Evolutionary conservation across 2,329 filamentous ascomycete species (phyloP).

Genomic region (Diaporthe velutina): DNA sequence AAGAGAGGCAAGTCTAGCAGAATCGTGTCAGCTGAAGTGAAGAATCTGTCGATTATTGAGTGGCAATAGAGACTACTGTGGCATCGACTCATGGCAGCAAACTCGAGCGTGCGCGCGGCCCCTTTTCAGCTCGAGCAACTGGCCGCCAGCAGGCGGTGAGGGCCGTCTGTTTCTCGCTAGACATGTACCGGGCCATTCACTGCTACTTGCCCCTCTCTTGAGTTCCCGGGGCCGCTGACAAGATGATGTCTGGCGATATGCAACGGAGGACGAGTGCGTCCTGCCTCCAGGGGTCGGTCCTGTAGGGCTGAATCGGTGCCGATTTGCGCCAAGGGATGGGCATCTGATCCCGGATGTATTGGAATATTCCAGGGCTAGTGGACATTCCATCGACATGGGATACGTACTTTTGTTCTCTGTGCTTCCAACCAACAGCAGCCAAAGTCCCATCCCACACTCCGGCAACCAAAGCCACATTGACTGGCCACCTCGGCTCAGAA

Average conservation of each 20-base stretch:
- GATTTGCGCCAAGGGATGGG: constrained; percentile 9
- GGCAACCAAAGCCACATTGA: constrained; percentile 1
- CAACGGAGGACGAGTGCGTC: background rate
- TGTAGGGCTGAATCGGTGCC: constrained; percentile 31
- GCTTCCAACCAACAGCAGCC: background rate
- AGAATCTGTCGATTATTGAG: background rate
- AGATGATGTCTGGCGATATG: background rate
- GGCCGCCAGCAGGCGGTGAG: constrained; percentile 26
- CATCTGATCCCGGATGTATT: constrained; percentile 2
- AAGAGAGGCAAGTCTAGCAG: background rate
- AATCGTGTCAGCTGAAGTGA: constrained; percentile 19
- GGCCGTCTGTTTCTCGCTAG: background rate
- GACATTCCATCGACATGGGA: constrained; percentile 7
- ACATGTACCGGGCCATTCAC: background rate
- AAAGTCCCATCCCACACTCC: background rate
- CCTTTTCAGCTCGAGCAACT: constrained; percentile 13
- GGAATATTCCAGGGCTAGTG: background rate
- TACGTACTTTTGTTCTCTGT: constrained; percentile 25
- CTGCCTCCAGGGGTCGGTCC: constrained; percentile 7
- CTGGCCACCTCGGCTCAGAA: constrained; percentile 19
- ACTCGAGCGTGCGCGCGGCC: background rate
- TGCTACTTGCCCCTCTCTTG: background rate
- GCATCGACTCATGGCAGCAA: background rate
- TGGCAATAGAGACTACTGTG: constrained; percentile 19
- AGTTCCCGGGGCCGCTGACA: background rate